Conservation (phyloP, 2,329 filamentous ascomycete species). For the Fusarium irregulare region DNA sequence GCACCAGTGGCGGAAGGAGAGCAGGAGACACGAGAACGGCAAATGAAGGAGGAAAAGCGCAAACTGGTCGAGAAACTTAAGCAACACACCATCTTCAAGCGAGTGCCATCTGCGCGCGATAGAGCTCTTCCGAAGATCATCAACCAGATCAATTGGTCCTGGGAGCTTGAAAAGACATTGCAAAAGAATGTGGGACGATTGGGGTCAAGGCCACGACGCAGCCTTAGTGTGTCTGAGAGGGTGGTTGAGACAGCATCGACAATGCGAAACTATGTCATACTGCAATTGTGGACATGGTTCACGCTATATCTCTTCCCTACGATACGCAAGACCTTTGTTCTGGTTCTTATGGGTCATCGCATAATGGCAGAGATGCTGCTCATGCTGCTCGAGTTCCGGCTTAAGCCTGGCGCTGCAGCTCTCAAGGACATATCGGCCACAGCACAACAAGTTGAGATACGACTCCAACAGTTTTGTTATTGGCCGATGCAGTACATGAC, state of each 20-base stretch:
- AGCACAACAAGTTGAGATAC: slow-evolving; percentile 96
- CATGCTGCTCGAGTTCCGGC: slow-evolving; percentile 84
- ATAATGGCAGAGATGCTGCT: slow-evolving; percentile 83
- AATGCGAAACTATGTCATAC: slow-evolving; percentile 78
- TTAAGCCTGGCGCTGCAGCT: slow-evolving; percentile 80
- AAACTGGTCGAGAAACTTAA: slow-evolving; percentile 86
- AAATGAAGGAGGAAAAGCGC: slow-evolving; percentile 68
- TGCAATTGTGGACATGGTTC: slow-evolving; percentile 76
- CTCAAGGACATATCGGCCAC: slow-evolving; percentile 96
- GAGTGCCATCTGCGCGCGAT: slow-evolving; percentile 83
- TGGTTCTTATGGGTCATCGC: slow-evolving; percentile 82
- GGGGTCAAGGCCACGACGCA: slow-evolving; percentile 81
- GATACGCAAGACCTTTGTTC: slow-evolving; percentile 77
- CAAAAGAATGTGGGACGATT: slow-evolving; percentile 92
- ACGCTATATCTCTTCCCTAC: slow-evolving; percentile 83
- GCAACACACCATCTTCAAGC: slow-evolving; percentile 84
- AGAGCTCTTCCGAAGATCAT: slow-evolving; percentile 82
- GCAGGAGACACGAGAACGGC: slow-evolving; percentile 73
- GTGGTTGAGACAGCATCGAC: slow-evolving; percentile 94
- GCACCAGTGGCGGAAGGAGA: slow-evolving; percentile 70
- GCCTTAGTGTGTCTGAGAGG: slow-evolving; percentile 91
- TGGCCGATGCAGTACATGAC: slow-evolving; percentile 98
- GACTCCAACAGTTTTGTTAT: slow-evolving; percentile 97
- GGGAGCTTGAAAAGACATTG: slow-evolving; percentile 85
- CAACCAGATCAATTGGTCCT: slow-evolving; percentile 95